Base-by-base conservation (phyloP, 768 basidiomycete genomes). In the Candolleomyces eurysporus region DNA sequence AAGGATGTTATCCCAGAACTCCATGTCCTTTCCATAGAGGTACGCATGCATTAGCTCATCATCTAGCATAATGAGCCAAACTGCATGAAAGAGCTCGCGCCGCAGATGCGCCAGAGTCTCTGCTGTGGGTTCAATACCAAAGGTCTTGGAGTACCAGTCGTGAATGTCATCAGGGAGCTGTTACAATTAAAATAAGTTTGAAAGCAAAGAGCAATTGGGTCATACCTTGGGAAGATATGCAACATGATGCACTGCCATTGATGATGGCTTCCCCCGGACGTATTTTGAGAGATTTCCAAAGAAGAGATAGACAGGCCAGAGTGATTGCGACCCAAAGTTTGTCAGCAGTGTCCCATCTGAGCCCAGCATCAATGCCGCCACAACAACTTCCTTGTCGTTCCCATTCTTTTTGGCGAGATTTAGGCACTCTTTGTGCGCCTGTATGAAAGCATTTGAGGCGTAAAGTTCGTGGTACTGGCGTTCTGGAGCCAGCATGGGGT, bases 251-350 rank as follows among this genome's bases (percentile, higher is more conserved):
- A 68, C 71, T 2, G 76, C 66, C 16, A 64, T 59, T 1, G 65
- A 59, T 5, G 52, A 57, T 1, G 76, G 75, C 19, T 67, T 66
- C 1, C 57, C 59, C 3, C 72, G 66, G 0, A 61, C 58, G 58
- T 79, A 79, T 62, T 81, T 82, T 0, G 78, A 75, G 14, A 71
- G 64, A 58, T 76, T 76, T 1, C 75, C 78, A 43, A 79, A 61
- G 40, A 64, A 65, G 31, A 70, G 48, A 52, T 77, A 76, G 9
- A 75, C 63, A 6, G 74, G 76, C 75, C 76, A 77, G 1, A 73
- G 61, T 6, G 67, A 64, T 4, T 72, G 69, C 13, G 49, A 69
- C 2, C 76, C 74, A 63, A 78, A 78, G 22, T 66, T 66, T 17
- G 76, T 66, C 7, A 74, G 64, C 48, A 70, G 70, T 2, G 75